Conservation (phyloP, 2,329 filamentous ascomycete genomes). For the Pestalotiopsis fici region DNA sequence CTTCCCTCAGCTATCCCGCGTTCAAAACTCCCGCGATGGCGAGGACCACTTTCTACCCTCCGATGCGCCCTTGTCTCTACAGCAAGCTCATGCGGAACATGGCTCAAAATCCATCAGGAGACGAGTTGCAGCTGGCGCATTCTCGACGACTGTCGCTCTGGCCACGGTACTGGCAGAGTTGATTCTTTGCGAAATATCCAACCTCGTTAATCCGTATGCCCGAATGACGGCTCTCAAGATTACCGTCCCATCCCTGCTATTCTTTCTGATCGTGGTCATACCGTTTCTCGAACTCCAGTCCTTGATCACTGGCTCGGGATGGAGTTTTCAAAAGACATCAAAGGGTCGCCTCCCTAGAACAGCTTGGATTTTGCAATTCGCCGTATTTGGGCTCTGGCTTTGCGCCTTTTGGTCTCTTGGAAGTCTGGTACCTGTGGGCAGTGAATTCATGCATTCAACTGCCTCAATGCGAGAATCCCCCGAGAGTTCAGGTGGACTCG, state of each 20-base stretch:
- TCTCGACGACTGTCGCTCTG: conserved; percentile 75
- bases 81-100: conserved; percentile 61
- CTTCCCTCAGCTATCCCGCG: conserved; percentile 70
- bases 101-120: conserved; percentile 52
- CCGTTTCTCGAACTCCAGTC: conserved; percentile 79
- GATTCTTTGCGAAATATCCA: conserved; percentile 82
- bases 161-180: conserved; percentile 78
- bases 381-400: conserved; percentile 69
- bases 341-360: conserved; percentile 58
- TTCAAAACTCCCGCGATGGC: conserved; percentile 53
- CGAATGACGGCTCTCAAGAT: conserved; percentile 67
- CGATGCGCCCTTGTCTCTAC: conserved; percentile 60
- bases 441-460: conserved; percentile 43
- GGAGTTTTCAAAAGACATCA: conserved; percentile 60
- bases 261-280: conserved; percentile 73
- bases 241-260: conserved; percentile 70
- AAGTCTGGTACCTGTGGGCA: conserved; percentile 53
- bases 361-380: conserved; percentile 64
- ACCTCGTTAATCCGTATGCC: conserved; percentile 68
- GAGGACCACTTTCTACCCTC: conserved; percentile 64
- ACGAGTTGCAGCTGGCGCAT: conserved; percentile 62
- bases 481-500: conserved; percentile 40
- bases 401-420: conserved; percentile 77
- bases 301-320: conserved; percentile 57
- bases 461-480: conserved; percentile 34